These are phyloP conservation scores for Fistulinella prunicolor DNA, from an alignment of 768 basidiomycete species.

Conservation along the genomic window DNA sequence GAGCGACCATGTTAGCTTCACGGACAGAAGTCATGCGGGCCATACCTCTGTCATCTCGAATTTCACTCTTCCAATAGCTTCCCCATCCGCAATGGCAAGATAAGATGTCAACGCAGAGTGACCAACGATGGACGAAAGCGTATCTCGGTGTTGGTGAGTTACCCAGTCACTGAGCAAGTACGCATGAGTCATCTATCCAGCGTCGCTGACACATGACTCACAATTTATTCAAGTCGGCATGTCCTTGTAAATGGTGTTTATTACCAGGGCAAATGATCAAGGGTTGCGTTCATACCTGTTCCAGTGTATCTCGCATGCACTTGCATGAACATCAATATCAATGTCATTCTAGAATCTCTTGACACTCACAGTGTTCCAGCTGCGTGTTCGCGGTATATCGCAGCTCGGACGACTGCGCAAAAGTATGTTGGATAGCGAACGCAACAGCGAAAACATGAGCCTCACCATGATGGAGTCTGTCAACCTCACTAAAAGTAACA, in stretches of 20 bases:
- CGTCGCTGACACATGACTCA: constrained; percentile 40
- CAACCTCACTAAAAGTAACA: not conserved
- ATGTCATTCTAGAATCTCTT: not conserved
- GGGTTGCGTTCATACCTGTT: constrained; percentile 59
- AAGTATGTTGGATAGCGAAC: constrained; percentile 1
- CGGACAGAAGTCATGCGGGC: not conserved
- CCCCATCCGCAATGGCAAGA: constrained; percentile 90
- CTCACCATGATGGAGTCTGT: constrained; percentile 20
- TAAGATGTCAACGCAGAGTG: constrained; percentile 85
- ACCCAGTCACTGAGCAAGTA: constrained; percentile 78
- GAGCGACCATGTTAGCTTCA: constrained; percentile 23
- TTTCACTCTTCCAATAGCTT: constrained; percentile 81
- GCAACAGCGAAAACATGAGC: not conserved
- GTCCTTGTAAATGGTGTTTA: constrained; percentile 49
- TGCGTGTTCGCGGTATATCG: constrained; percentile 97
- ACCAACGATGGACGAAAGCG: constrained; percentile 88
- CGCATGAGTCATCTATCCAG: constrained; percentile 12
- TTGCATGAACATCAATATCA: constrained; percentile 32
- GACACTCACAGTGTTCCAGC: constrained; percentile 80
- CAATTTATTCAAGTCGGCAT: constrained; percentile 97
- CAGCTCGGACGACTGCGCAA: constrained; percentile 76
- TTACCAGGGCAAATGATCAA: constrained; percentile 7
- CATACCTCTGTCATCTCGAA: constrained; percentile 96
- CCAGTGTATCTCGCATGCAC: constrained; percentile 96
- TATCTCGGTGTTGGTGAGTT: constrained; percentile 96